Conservation (phyloP, 1,284 basidiomycete species). For the Moesziomyces sp. region DNA sequence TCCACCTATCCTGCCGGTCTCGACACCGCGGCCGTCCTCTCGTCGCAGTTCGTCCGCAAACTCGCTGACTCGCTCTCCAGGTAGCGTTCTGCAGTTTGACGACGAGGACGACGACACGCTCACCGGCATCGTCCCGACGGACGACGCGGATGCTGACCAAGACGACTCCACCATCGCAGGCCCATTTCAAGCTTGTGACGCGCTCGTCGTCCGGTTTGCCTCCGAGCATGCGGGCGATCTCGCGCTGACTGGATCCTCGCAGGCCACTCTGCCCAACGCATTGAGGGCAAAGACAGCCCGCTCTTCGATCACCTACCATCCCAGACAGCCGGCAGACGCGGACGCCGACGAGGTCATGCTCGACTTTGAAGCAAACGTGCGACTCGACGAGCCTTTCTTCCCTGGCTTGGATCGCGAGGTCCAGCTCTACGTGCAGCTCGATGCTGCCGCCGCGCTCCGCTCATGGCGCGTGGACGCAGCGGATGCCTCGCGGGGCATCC, state of each 20-base stretch:
- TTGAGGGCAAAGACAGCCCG: constrained; percentile 11
- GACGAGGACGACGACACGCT: constrained; percentile 36
- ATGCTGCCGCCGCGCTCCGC: neutral
- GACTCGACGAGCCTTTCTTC: constrained; percentile 25
- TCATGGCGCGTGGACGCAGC: constrained; percentile 17
- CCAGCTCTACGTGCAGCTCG: constrained; percentile 23
- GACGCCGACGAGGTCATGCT: neutral
- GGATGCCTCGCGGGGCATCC: constrained; percentile 34
- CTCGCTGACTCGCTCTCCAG: constrained; percentile 11
- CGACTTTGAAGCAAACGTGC: constrained; percentile 19
- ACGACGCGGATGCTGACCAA: constrained; percentile 15
- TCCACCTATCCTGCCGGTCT: constrained; percentile 28
- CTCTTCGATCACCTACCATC: constrained; percentile 14
- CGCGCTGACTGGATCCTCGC: neutral
- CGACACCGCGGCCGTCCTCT: constrained; percentile 1
- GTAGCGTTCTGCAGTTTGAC: constrained; percentile 10
- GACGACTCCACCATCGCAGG: constrained; percentile 35
- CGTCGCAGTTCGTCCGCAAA: constrained; percentile 5
- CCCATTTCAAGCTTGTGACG: constrained; percentile 38
- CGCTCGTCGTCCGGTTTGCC: constrained; percentile 32
- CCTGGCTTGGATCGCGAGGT: constrained; percentile 42
- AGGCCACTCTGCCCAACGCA: constrained; percentile 13
- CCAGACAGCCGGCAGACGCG: neutral
- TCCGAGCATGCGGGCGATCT: constrained; percentile 26
- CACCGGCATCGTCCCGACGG: constrained; percentile 10